phyloP scores from a whole-genome alignment of 202 grass and related monocot species.

The Musa balbisiana region DNA sequence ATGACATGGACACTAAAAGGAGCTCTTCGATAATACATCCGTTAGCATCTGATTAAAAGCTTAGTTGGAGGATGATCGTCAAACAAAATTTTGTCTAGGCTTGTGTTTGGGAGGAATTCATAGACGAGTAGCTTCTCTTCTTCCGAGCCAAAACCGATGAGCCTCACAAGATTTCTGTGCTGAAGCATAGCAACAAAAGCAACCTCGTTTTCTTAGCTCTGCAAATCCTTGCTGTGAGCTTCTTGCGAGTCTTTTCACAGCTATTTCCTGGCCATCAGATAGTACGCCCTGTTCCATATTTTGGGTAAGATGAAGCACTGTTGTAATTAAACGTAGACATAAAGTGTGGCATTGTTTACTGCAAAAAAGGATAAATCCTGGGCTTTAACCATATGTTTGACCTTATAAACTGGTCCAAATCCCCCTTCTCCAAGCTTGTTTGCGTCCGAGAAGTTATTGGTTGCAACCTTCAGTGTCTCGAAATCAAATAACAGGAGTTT shows the following conservation, averaged over 20 bases:
- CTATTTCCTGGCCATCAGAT: constrained; percentile 42
- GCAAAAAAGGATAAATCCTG: neutral
- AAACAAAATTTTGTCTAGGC: constrained; percentile 59
- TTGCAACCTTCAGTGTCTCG: constrained; percentile 36
- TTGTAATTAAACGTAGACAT: neutral
- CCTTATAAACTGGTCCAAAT: constrained; percentile 76
- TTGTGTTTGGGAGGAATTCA: constrained; percentile 59
- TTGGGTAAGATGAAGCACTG: too few species aligned
- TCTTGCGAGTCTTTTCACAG: constrained; percentile 63
- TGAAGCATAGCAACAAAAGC: too few species aligned
- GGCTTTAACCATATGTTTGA: constrained; percentile 3
- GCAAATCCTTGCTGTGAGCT: too few species aligned
- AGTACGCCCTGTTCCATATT: constrained; percentile 41
- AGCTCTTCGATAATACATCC: neutral
- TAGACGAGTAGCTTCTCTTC: constrained; percentile 74
- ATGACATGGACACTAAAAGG: too few species aligned
- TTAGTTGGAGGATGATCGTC: neutral
- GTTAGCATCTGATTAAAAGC: neutral
- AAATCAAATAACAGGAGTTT: constrained; percentile 28
- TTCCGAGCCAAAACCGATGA: constrained; percentile 52
- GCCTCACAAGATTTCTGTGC: constrained; percentile 47
- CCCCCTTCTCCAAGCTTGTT: constrained; percentile 77
- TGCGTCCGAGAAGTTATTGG: constrained; percentile 40
- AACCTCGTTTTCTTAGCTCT: too few species aligned
- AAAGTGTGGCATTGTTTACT: neutral